Conservation (phyloP, 805 yeast genomes). For the Saccharomyces kudriavzevii region DNA sequence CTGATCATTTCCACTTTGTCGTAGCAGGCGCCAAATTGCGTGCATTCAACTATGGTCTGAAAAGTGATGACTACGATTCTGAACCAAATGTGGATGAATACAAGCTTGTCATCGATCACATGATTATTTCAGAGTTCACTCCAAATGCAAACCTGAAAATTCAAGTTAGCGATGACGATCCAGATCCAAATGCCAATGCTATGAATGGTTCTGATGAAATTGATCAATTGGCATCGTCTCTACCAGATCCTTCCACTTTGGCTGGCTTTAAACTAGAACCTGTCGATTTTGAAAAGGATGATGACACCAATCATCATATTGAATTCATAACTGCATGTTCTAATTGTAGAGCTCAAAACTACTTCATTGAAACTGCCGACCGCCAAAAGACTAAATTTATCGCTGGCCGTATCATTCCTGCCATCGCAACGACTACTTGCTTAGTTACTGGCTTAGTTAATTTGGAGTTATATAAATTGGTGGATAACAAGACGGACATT, state of each 20-base stretch:
- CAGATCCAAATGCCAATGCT: constrained; percentile 64
- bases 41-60: constrained; percentile 84
- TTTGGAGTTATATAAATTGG: constrained; percentile 85
- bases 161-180: constrained; percentile 80
- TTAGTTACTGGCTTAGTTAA: constrained; percentile 92
- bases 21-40: constrained; percentile 86
- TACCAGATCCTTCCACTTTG: constrained; percentile 82
- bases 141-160: constrained; percentile 74
- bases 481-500: constrained; percentile 61
- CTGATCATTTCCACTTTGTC: constrained; percentile 74
- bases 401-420: constrained; percentile 98
- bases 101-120: constrained; percentile 41
- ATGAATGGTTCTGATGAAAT: constrained; percentile 55
- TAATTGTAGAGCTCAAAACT: constrained; percentile 89
- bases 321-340: constrained; percentile 95
- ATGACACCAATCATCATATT: constrained; percentile 92
- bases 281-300: constrained; percentile 97
- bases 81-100: constrained; percentile 43
- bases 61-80: constrained; percentile 55
- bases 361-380: constrained; percentile 82
- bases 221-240: constrained; percentile 57
- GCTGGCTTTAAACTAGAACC: constrained; percentile 83
- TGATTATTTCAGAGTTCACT: constrained; percentile 53
- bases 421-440: constrained; percentile 98
- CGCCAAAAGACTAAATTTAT: constrained; percentile 86